Percentiles rank a stretch among this genome's conserved stretches.
phyloP scores from a whole-genome alignment of 2,329 filamentous ascomycete genomes.

The Catunica adiposa region DNA sequence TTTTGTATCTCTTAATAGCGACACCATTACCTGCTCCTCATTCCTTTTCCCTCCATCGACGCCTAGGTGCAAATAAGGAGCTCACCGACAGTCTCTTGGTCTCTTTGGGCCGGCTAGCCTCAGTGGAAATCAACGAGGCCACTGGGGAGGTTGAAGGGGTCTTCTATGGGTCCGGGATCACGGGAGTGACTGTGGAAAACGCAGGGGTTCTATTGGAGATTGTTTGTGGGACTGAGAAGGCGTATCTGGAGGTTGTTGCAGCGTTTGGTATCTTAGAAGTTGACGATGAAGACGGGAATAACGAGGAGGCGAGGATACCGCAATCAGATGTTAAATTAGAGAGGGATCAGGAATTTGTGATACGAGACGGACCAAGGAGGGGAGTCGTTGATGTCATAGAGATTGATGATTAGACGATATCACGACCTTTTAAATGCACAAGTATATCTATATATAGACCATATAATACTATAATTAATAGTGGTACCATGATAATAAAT shows the following conservation, averaged over 20 bases:
- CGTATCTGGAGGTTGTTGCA: slow-evolving; percentile 22
- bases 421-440: neutral
- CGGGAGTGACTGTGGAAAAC: slow-evolving; percentile 60
- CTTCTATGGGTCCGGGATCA: slow-evolving; percentile 60
- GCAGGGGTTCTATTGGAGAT: slow-evolving; percentile 71
- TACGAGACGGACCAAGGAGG: neutral
- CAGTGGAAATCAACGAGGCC: slow-evolving; percentile 34
- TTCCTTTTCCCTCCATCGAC: neutral
- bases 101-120: slow-evolving; percentile 66
- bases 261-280: slow-evolving; percentile 18
- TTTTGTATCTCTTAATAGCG: too few relatives aligned
- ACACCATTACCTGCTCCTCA: too few relatives aligned
- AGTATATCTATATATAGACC: too few relatives aligned
- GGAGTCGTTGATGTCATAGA: neutral
- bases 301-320: too few relatives aligned
- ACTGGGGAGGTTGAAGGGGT: slow-evolving; percentile 38
- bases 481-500: too few relatives aligned
- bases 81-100: slow-evolving; percentile 47
- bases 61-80: neutral
- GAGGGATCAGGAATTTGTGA: neutral
- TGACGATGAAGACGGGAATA: neutral
- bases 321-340: neutral
- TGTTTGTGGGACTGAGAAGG: slow-evolving; percentile 21
- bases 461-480: too few relatives aligned
- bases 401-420: neutral